Conservation (phyloP, 768 basidiomycete genomes). For the Steccherinum ochraceum region DNA sequence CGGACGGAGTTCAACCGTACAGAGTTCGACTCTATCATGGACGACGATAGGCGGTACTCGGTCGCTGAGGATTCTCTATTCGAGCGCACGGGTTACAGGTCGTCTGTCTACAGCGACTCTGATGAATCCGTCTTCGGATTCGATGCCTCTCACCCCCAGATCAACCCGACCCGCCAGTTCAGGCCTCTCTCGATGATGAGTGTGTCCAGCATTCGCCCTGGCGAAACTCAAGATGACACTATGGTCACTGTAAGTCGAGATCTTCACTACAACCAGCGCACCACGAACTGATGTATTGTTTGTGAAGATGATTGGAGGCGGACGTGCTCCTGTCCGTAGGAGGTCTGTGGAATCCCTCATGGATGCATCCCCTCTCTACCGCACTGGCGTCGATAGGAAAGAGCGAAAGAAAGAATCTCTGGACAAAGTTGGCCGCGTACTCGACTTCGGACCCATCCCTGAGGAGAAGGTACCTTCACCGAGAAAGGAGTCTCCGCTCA, state of each 20-base stretch:
- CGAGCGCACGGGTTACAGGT: slow-evolving; percentile 51
- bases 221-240: slow-evolving; percentile 66
- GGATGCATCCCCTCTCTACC: slow-evolving; percentile 60
- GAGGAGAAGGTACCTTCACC: slow-evolving; percentile 21
- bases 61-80: slow-evolving; percentile 25
- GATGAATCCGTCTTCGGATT: slow-evolving; percentile 56
- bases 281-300: slow-evolving; percentile 9
- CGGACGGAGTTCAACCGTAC: slow-evolving; percentile 26
- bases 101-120: slow-evolving; percentile 39
- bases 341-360: slow-evolving; percentile 60
- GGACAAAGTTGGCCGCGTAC: slow-evolving; percentile 23
- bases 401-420: slow-evolving; percentile 51
- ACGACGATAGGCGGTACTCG: slow-evolving; percentile 32
- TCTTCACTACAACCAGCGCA: slow-evolving; percentile 1
- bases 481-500: slow-evolving; percentile 35
- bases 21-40: slow-evolving; percentile 65
- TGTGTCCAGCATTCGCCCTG: slow-evolving; percentile 38
- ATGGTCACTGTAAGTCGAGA: slow-evolving; percentile 74
- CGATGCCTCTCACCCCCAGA: slow-evolving; percentile 25
- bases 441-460: slow-evolving; percentile 10
- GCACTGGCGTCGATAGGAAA: slow-evolving; percentile 40
- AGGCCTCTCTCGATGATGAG: slow-evolving; percentile 64
- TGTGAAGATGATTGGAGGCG: slow-evolving; percentile 74
- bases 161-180: slow-evolving; percentile 46
- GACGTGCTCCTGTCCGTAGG: slow-evolving; percentile 51